Conservation (phyloP, 768 basidiomycete species). For the Hygrophorus pudorinus region DNA sequence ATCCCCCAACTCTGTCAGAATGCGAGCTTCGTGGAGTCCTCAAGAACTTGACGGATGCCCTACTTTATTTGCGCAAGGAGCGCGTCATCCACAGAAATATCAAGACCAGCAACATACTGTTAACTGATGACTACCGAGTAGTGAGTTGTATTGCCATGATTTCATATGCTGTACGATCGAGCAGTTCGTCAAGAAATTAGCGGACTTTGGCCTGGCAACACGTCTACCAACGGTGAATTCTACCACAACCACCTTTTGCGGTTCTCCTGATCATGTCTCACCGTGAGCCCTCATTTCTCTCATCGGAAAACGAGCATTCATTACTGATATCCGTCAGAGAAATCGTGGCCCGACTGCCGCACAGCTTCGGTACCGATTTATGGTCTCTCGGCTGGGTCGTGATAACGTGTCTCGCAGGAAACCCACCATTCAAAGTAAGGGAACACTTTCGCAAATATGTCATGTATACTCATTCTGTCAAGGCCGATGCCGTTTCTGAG, state of each 20-base stretch:
- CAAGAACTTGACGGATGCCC: constrained; percentile 29
- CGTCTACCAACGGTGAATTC: constrained; percentile 16
- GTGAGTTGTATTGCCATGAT: constrained; percentile 19
- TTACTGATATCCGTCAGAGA: constrained; percentile 23
- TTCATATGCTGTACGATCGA: background rate
- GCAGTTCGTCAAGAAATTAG: constrained; percentile 29
- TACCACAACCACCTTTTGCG: constrained; percentile 11
- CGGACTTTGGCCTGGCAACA: constrained; percentile 29
- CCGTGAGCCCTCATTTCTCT: constrained; percentile 24
- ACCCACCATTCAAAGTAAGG: constrained; percentile 24
- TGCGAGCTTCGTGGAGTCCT: constrained; percentile 26
- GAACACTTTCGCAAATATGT: background rate
- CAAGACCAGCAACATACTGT: constrained; percentile 26
- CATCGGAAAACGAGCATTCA: background rate
- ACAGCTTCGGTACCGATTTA: constrained; percentile 29
- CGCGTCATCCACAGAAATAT: constrained; percentile 36
- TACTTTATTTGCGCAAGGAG: constrained; percentile 33
- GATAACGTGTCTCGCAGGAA: constrained; percentile 26
- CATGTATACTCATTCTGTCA: background rate
- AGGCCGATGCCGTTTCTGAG: constrained; percentile 14
- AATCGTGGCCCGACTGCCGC: constrained; percentile 20
- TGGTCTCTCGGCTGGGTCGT: constrained; percentile 40
- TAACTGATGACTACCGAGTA: constrained; percentile 28
- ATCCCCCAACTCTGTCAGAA: constrained; percentile 19
- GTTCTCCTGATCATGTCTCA: constrained; percentile 23